Evolutionary conservation across 305 asterid genomes (phyloP).

Genomic region (Rubia occidens): DNA sequence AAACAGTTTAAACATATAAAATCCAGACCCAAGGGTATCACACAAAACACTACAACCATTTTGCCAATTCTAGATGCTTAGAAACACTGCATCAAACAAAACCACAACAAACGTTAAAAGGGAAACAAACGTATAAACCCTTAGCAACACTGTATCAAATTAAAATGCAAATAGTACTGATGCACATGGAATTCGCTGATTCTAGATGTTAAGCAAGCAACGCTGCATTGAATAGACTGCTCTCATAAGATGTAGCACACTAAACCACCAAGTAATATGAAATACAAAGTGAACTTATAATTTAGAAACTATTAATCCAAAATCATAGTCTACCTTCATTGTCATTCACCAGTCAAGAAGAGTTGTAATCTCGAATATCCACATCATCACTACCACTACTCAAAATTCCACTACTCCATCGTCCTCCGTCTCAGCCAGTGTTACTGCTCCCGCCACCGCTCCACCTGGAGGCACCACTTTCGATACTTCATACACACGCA

Average conservation of each 20-base stretch:
- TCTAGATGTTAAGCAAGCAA: background rate
- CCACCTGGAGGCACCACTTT: slow-evolving; percentile 36
- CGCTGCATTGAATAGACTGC: background rate
- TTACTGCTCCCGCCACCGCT: slow-evolving; percentile 6
- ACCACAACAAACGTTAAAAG: background rate
- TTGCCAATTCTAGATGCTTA: slow-evolving; percentile 84
- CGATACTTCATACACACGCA: slow-evolving; percentile 63
- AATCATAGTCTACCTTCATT: slow-evolving; percentile 46
- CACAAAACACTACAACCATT: slow-evolving; percentile 4
- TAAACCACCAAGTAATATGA: too few relatives aligned
- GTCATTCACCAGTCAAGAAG: slow-evolving; percentile 36
- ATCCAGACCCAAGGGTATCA: too few relatives aligned
- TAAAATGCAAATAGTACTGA: background rate
- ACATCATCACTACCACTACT: slow-evolving; percentile 68
- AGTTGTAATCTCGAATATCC: slow-evolving; percentile 40
- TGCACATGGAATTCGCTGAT: background rate
- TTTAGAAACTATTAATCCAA: background rate
- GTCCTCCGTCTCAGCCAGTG: slow-evolving; percentile 13
- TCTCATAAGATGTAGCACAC: background rate
- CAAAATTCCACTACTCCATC: slow-evolving; percentile 40
- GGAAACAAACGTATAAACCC: background rate
- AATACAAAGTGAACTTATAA: too few relatives aligned
- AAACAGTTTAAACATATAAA: too few relatives aligned
- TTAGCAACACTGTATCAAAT: background rate
- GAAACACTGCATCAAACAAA: slow-evolving; percentile 44